Evolutionary conservation across 352 stramenopile genomes (phyloP).

Genomic region (Lagenidium sp.): DNA sequence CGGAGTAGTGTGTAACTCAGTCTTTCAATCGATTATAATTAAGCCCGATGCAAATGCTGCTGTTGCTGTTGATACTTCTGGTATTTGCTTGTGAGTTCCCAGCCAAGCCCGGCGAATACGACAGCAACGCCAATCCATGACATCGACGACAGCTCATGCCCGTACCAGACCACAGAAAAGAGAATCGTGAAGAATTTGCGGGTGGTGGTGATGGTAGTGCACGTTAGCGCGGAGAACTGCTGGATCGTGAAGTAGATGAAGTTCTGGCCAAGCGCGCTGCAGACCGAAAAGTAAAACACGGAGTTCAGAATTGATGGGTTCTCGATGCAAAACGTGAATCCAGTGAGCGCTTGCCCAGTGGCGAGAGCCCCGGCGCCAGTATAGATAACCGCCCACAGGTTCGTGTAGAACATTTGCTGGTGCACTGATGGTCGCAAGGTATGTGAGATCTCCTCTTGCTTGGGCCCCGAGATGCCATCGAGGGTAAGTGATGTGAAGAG

Average conservation of each 20-base stretch:
- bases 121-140: constrained; percentile 89
- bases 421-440: constrained; percentile 71
- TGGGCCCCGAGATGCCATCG: constrained; percentile 93
- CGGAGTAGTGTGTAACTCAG: constrained; percentile 13
- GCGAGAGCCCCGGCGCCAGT: constrained; percentile 63
- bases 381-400: constrained; percentile 85
- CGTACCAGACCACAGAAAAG: constrained; percentile 95
- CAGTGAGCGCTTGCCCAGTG: constrained; percentile 60
- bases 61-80: constrained; percentile 70
- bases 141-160: constrained; percentile 87
- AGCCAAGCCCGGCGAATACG: constrained; percentile 87
- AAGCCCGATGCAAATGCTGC: constrained; percentile 16
- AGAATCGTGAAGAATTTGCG: constrained; percentile 99
- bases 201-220: constrained; percentile 99
- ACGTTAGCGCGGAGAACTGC: constrained; percentile 96
- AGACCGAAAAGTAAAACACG: constrained; percentile 93
- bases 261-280: constrained; percentile 95
- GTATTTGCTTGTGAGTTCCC: constrained; percentile 82
- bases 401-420: constrained; percentile 89
- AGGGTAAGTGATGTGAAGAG: constrained; percentile 91
- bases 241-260: constrained; percentile 99
- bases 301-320: constrained; percentile 80
- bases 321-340: constrained; percentile 73
- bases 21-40: no score
- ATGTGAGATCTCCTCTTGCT: constrained; percentile 90